Evolutionary conservation across 805 yeast genomes (phyloP).

Genomic region (Torulaspora quercuum): DNA sequence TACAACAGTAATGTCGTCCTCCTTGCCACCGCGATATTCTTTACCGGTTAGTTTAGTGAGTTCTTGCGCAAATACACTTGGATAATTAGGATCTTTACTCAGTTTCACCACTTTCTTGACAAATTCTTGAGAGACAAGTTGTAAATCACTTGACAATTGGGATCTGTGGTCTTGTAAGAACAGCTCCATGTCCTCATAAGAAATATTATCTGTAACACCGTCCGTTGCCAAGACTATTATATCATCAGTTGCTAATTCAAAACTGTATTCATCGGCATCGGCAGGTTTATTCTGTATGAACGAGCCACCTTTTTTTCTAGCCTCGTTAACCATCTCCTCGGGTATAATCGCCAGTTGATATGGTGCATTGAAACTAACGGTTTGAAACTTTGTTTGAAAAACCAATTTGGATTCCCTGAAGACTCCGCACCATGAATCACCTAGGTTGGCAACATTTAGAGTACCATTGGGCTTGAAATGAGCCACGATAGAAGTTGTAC

Average conservation of each 20-base stretch:
- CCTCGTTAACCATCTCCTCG: constrained; percentile 48
- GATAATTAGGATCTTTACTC: constrained; percentile 68
- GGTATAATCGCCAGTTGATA: constrained; percentile 88
- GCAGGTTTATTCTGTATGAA: constrained; percentile 70
- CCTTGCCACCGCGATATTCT: constrained; percentile 84
- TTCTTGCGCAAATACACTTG: constrained; percentile 84
- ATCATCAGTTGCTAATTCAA: constrained; percentile 68
- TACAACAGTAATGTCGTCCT: constrained; percentile 88
- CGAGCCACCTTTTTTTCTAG: constrained; percentile 51
- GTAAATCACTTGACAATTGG: constrained; percentile 36
- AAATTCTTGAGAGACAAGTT: constrained; percentile 49
- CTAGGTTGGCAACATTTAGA: constrained; percentile 72
- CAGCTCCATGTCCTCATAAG: constrained; percentile 64
- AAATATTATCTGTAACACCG: constrained; percentile 86
- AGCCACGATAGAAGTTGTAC: constrained; percentile 90
- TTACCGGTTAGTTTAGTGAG: constrained; percentile 62
- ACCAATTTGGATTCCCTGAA: constrained; percentile 64
- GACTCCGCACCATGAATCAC: constrained; percentile 93
- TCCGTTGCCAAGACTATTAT: constrained; percentile 85
- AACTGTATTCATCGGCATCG: constrained; percentile 62
- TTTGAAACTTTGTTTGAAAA: constrained; percentile 68
- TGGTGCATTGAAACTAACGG: constrained; percentile 88
- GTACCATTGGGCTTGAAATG: constrained; percentile 51
- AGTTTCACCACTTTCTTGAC: constrained; percentile 64
- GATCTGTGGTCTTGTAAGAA: constrained; percentile 53